Conservation (phyloP, 192 early-diverging fungal species). For the Rhizophagus sp. region DNA sequence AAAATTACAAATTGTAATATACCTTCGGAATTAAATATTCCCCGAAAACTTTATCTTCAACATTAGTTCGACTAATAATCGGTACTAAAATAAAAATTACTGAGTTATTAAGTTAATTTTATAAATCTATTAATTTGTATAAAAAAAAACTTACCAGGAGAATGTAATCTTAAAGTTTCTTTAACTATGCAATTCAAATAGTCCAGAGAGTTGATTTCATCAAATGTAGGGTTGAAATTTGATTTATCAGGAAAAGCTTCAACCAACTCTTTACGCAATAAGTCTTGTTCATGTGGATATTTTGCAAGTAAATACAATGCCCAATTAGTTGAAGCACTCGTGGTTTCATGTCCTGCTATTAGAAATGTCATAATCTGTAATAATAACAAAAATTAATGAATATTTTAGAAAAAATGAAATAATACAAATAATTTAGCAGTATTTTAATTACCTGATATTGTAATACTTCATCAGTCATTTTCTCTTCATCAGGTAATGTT, state of each 20-base stretch:
- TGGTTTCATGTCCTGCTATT: conserved; percentile 61
- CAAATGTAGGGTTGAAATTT: conserved; percentile 41
- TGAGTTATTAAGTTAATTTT: too few relatives aligned
- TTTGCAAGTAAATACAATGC: conserved; percentile 51
- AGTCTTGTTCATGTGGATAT: conserved; percentile 43
- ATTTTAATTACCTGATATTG: conserved; percentile 37
- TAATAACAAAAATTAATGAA: neutral
- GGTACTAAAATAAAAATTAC: too few relatives aligned
- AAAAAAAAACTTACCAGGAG: conserved; percentile 33
- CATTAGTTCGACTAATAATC: too few relatives aligned
- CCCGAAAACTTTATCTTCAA: too few relatives aligned
- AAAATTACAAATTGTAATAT: too few relatives aligned
- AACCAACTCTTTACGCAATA: conserved; percentile 49
- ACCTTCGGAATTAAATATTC: too few relatives aligned
- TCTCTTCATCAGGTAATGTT: conserved; percentile 38
- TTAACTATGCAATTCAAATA: conserved; percentile 56
- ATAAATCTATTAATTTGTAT: too few relatives aligned
- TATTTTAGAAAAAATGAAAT: neutral
- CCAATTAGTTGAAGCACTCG: conserved; percentile 49
- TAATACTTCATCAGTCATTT: conserved; percentile 46
- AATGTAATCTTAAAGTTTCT: conserved; percentile 51
- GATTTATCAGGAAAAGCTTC: conserved; percentile 43
- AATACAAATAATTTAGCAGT: too few relatives aligned
- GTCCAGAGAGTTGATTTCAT: conserved; percentile 47
- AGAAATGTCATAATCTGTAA: conserved; percentile 4